Evolutionary conservation across 139 green algal species (phyloP).

Genomic region (Chlorella sp.): DNA sequence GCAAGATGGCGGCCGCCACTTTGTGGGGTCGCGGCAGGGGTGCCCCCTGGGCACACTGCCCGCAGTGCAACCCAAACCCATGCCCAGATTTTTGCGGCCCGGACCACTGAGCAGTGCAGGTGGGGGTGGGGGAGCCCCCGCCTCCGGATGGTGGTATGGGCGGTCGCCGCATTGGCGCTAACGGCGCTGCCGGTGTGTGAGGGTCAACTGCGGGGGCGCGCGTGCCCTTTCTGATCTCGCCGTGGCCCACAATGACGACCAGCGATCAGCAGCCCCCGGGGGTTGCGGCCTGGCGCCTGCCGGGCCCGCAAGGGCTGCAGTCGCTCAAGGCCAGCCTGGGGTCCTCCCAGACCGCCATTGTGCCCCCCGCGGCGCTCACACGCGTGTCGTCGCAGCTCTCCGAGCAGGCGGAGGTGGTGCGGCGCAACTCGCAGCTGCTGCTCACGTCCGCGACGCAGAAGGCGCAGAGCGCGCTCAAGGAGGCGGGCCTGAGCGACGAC

Average conservation of each 20-base stretch:
- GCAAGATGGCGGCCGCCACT: no score
- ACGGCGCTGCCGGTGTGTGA: neutral
- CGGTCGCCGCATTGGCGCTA: neutral
- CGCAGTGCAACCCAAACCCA: no score
- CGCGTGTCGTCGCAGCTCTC: conserved; percentile 30
- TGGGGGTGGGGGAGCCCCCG: no score
- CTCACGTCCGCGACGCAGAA: conserved; percentile 10
- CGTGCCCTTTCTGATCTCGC: no score
- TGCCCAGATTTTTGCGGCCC: no score
- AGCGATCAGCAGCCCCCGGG: neutral
- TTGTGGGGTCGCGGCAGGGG: no score
- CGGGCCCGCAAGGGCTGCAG: neutral
- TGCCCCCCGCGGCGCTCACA: neutral
- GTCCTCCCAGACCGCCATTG: neutral
- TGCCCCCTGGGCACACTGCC: no score
- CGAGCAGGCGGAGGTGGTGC: conserved; percentile 25
- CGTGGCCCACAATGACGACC: neutral
- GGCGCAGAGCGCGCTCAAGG: conserved; percentile 23
- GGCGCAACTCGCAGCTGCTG: conserved; percentile 23
- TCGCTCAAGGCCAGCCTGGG: neutral
- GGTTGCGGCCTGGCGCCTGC: neutral
- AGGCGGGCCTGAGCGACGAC: neutral
- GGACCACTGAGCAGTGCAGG: no score
- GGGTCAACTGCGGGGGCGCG: no score
- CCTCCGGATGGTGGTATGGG: no score